Evolutionary conservation across 768 basidiomycete genomes (phyloP).

Genomic region (Tephrocybe sp.): DNA sequence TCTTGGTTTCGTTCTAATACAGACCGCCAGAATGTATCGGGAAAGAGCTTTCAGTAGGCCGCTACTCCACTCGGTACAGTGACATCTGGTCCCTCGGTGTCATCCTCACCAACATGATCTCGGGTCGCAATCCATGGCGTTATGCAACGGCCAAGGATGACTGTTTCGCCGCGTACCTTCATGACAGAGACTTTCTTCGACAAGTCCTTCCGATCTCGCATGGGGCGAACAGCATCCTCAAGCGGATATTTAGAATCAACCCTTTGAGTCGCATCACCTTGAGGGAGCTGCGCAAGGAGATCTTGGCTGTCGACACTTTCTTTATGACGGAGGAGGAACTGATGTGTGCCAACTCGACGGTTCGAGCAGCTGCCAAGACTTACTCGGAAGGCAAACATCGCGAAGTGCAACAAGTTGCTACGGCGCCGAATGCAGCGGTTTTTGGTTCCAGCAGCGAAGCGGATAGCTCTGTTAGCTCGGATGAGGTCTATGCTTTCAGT

Average conservation of each 20-base stretch:
- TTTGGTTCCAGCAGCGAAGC: constrained; percentile 11
- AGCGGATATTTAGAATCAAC: constrained; percentile 68
- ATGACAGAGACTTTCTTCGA: constrained; percentile 61
- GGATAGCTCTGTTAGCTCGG: constrained; percentile 24
- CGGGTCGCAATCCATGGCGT: constrained; percentile 76
- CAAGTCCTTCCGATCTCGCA: constrained; percentile 71
- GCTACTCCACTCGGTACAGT: constrained; percentile 58
- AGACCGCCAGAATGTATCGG: constrained; percentile 51
- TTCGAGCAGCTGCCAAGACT: constrained; percentile 17
- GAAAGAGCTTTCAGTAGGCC: constrained; percentile 36
- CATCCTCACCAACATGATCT: constrained; percentile 81
- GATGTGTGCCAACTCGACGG: constrained; percentile 21
- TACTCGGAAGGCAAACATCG: constrained; percentile 7
- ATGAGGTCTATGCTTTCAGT: constrained; percentile 37
- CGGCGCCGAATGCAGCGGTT: background rate
- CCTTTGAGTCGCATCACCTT: constrained; percentile 62
- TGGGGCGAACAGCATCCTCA: constrained; percentile 62
- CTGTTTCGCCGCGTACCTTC: constrained; percentile 62
- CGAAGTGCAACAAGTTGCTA: constrained; percentile 2
- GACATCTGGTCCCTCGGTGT: constrained; percentile 78
- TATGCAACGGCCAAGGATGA: constrained; percentile 65
- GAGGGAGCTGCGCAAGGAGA: constrained; percentile 51
- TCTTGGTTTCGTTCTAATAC: constrained; percentile 10
- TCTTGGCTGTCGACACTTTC: constrained; percentile 58
- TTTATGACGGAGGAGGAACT: constrained; percentile 54